Base-by-base conservation (phyloP, 2,329 filamentous ascomycete species). In the Pestalotiopsis sp. region DNA sequence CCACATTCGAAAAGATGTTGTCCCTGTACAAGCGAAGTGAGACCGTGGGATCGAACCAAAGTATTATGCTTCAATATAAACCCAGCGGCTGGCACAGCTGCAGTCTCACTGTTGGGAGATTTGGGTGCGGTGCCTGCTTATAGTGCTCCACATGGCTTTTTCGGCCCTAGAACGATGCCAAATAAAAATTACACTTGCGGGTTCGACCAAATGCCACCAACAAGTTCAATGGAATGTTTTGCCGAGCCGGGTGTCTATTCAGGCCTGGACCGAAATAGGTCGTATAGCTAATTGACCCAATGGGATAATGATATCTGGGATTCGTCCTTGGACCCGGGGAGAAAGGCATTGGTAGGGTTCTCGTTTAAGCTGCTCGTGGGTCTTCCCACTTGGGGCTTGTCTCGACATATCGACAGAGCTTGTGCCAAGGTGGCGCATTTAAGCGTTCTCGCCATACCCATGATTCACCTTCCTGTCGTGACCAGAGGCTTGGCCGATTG, bases 401-500 rank as follows among this genome's bases (percentile, higher is more conserved):
- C 45, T 20, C 45, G 20, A 23, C 20, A 23, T n/a, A 52, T 52
- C 11, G 45, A 17, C 31, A 36, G 20, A 36, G 27, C 39, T 56
- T 38, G 45, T 57, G 45, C 14, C 13, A 20, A 58, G 20, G 63
- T 57, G 63, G 63, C 63, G 63, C 49, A 57, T 31, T 57, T 66
- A 66, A 66, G 63, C 63, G 45, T 66, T 66, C 63, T 36, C 25
- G 20, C 60, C 60, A 59, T 36, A 59, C 45, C 45, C 57, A 38
- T 63, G 25, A 41, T 39, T 41, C 36, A 41, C 38, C 36, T 27
- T 39, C 60, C 27, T 27, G 25, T 63, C 31, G 36, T 63, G 38
- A 14, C 17, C 45, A 23, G 17, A 52, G 45, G 45, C 45, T 23
- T 52, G 45, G 45, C 45, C 45, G 45, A 52, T 52, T n/a, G 45